Evolutionary conservation across 257 asterid genomes (phyloP), one percentile per base, ranked within the genome.

Genomic region (Salvia rosmarinus): DNA sequence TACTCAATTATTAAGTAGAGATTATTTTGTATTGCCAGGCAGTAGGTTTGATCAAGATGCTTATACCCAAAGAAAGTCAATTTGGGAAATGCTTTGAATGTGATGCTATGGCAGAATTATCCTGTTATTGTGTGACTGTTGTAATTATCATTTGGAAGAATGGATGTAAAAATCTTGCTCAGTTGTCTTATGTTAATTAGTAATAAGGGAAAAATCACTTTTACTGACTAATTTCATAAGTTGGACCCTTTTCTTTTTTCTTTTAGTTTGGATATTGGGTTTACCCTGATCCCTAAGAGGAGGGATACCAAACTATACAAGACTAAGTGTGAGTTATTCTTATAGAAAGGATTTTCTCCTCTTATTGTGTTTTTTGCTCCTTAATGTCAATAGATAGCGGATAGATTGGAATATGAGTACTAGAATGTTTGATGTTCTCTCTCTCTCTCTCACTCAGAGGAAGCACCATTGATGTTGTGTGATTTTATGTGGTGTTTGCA

Each of bases 401-500:
- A 32, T 1, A 39, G 28, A 32, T 32, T 11, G 61, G 32, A 20
- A 9, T 54, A 13, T 40, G 42, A 8, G 16, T 28, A 49, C 9
- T 49, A 23, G 30, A 37, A 34, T 32, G 23, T 44, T 50, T 51
- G 56, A 14, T 21, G 42, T 54, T 58, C n/a, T 70, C 66, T 32
- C 16, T 11, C 54, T 57, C 42, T 69, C 5, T 40, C 14, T 64
- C 37, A 13, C 42, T 51, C 19, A 10, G 67, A 54, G 71, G 71
- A 56, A 28, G 43, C 62, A 71, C 17, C 37, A 3, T 68, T 51
- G 44, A 20, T 57, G 13, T 35, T 62, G n/a, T 71, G 46, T 25
- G 28, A 57, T 58, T 50, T 40, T 74, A 6, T 51, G 8, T 43
- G 39, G 65, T 52, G 69, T 60, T 78, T 78, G 20, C 89, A 93